Conservation (phyloP, 345 rosid genomes). For the Pistacia atlantica region DNA sequence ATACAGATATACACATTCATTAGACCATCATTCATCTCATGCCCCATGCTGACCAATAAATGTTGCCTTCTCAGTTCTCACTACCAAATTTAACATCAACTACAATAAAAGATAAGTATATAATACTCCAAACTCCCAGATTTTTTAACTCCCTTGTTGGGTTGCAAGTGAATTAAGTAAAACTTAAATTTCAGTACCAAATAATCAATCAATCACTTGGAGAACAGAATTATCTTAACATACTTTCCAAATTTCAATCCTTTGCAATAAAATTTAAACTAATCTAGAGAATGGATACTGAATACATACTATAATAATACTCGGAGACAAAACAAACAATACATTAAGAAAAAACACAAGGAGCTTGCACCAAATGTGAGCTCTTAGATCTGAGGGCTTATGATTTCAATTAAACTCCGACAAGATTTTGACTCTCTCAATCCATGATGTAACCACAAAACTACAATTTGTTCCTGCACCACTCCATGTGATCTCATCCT, state of each 20-base stretch:
- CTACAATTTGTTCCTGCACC: slow-evolving; percentile 2
- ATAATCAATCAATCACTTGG: slow-evolving; percentile 19
- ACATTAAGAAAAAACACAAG: background rate
- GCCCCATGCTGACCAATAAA: background rate
- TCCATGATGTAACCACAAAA: background rate
- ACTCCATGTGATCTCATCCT: slow-evolving; percentile 11
- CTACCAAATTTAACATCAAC: background rate
- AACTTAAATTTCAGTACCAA: slow-evolving; percentile 11
- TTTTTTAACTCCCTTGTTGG: background rate
- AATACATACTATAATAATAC: slow-evolving; percentile 15
- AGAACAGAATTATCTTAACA: slow-evolving; percentile 20
- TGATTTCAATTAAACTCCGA: background rate
- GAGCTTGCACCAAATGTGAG: slow-evolving; percentile 4
- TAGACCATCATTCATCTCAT: background rate
- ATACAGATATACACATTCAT: background rate
- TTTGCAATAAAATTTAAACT: slow-evolving; percentile 19
- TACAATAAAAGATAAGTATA: background rate
- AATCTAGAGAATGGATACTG: slow-evolving; percentile 22
- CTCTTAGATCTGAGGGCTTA: slow-evolving; percentile 2
- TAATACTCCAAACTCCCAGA: background rate
- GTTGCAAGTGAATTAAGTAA: background rate
- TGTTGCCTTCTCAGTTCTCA: background rate
- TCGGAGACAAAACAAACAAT: slow-evolving; percentile 3
- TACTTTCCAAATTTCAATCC: slow-evolving; percentile 16
- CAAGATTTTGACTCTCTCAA: slow-evolving; percentile 8